Percentiles rank a stretch among this genome's conserved stretches.
Conservation (phyloP, 2,329 filamentous ascomycete species). For the Leptographium procerum region DNA sequence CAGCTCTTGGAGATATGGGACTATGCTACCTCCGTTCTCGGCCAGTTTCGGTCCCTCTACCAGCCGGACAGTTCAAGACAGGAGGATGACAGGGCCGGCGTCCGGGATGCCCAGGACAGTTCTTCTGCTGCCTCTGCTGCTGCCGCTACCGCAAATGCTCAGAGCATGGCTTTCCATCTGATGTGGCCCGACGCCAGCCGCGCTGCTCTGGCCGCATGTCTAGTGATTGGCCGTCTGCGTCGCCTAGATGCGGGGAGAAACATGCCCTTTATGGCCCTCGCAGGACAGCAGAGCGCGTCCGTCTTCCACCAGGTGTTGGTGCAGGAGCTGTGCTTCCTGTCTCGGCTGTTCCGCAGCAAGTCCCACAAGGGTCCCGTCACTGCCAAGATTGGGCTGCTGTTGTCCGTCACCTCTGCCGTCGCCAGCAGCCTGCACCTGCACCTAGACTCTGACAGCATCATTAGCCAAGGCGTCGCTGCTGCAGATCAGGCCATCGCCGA, state of each 20-base stretch:
- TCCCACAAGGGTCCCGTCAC: constrained; percentile 6
- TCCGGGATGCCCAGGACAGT: background rate
- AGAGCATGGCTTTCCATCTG: background rate
- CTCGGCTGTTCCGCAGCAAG: constrained; percentile 1
- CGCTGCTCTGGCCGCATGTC: constrained; percentile 3
- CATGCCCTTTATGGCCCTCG: background rate
- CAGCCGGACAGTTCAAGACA: background rate
- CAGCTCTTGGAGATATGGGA: constrained; percentile 8
- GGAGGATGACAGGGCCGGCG: too few relatives aligned
- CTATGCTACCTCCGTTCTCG: constrained; percentile 2
- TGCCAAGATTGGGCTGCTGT: constrained; percentile 4
- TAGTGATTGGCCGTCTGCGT: constrained; percentile 1
- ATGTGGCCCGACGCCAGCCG: constrained; percentile 7
- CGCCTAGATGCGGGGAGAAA: constrained; percentile 3
- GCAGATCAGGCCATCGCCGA: background rate
- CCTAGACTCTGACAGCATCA: background rate
- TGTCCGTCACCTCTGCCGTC: constrained; percentile 4
- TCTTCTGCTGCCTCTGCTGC: background rate
- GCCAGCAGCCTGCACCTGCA: constrained; percentile 1
- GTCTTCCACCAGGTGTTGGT: constrained; percentile 3
- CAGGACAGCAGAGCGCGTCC: background rate
- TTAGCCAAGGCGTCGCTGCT: constrained; percentile 1
- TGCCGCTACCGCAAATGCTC: background rate
- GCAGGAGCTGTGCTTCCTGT: background rate
- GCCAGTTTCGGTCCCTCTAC: background rate